phyloP scores from a whole-genome alignment of 495 filamentous ascomycete genomes.

The Staphylotrichum tortipilum region DNA sequence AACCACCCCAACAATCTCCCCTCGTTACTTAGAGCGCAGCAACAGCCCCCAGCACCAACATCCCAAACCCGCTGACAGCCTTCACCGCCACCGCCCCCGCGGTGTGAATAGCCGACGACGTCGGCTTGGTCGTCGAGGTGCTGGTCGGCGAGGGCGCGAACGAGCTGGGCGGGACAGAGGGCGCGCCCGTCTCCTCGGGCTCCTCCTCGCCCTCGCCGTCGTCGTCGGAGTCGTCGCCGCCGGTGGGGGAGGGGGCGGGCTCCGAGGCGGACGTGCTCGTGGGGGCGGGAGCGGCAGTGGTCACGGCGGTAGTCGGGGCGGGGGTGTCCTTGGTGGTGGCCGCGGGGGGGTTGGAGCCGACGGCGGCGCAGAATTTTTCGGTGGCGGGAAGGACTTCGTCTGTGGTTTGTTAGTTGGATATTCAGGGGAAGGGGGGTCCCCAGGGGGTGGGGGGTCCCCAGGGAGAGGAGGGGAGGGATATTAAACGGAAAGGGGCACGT shows the following conservation, averaged over 20 bases:
- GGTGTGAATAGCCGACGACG: slow-evolving; percentile 1
- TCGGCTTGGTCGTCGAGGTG: not conserved
- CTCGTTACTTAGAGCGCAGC: slow-evolving; percentile 21
- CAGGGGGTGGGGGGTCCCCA: not conserved
- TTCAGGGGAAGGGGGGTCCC: not conserved
- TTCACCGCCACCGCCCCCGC: slow-evolving; percentile 16
- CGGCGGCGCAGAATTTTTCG: slow-evolving; percentile 25
- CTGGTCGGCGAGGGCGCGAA: no score
- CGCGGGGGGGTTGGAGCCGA: not conserved
- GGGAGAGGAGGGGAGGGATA: not conserved
- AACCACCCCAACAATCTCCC: not conserved
- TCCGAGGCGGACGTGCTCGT: not conserved
- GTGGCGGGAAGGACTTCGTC: slow-evolving; percentile 33
- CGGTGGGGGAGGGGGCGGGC: not conserved
- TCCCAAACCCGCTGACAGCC: slow-evolving; percentile 16
- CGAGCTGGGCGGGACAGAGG: no score
- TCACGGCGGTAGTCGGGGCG: not conserved
- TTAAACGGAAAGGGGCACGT: not conserved
- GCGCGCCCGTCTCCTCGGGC: not conserved
- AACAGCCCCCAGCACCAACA: slow-evolving; percentile 21
- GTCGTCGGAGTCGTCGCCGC: slow-evolving; percentile 3
- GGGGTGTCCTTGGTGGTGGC: not conserved
- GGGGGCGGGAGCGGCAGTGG: not conserved
- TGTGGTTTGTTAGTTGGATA: slow-evolving; percentile 6
- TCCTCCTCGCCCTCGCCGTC: not conserved